Base-by-base conservation (phyloP, 345 rosid genomes). In the Salix caprea region DNA sequence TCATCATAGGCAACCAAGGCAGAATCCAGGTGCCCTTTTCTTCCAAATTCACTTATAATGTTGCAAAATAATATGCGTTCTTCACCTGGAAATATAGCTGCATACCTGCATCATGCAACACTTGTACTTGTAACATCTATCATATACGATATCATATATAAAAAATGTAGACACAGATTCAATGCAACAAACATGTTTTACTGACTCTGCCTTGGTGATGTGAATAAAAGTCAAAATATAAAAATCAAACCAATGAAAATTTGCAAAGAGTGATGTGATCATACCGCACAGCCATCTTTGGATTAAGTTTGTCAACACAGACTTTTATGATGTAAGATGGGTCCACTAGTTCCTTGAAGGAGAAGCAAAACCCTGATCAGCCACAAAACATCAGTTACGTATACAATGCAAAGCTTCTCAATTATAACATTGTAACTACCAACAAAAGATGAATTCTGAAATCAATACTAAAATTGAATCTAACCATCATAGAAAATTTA, bases 201-300 rank as follows among this genome's bases (percentile, higher is more conserved):
- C 50, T 44, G 50, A 34, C 5, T 34, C 37, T 34, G 6, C 6
- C 37, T 34, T 34, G 37, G 6, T 34, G 37, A 34, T 34, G 6
- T 34, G 37, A 34, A 34, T 34, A 34, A 34, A 34, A 34, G 37
- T 34, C 37, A 34, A 34, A 34, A 34, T 34, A 5, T 34, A 34
- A 44, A 44, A 44, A 13, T 44, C 16, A 44, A 44, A 44, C 50
- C 50, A 13, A 44, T 44, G 13, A 44, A 44, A 13, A 12, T n/a
- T 7, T 18, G 71, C 64, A 75, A 66, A 32, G 67, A 76, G 26
- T 40, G 61, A 50, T 52, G 32, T 40, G 48, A 50, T 46, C 74
- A n/a, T 84, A 89, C 99, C 99, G 93, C 82, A 90, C 84, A 12
- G 97, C 96, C 85, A 89, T 70, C 24, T 82, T 78, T 0, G 93